phyloP scores from a whole-genome alignment of 75 land plant genomes.

The Selaginella moellendorffii region DNA sequence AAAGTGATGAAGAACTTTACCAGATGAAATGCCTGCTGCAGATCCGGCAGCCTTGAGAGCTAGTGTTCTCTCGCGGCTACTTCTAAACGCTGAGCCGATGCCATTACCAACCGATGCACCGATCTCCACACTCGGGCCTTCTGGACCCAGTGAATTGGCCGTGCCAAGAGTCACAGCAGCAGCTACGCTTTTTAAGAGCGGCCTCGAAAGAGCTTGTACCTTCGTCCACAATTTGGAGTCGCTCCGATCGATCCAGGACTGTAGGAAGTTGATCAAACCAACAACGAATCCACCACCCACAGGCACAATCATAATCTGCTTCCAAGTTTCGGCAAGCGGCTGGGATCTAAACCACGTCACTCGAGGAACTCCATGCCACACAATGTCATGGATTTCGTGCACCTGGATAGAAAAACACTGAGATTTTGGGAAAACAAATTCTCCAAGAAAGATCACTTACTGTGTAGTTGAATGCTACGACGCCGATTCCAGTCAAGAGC shows the following conservation, averaged over 20 bases:
- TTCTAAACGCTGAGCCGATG: conserved; percentile 35
- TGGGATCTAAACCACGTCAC: conserved; percentile 79
- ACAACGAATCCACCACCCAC: conserved; percentile 73
- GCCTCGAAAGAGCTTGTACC: conserved; percentile 27
- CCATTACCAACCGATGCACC: conserved; percentile 85
- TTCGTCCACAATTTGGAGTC: neutral
- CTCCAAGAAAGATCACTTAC: conserved; percentile 19
- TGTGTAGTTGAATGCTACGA: conserved; percentile 70
- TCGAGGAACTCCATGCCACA: conserved; percentile 76
- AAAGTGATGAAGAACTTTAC: conserved; percentile 18
- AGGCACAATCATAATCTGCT: conserved; percentile 48
- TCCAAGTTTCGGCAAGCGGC: conserved; percentile 48
- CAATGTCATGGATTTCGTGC: conserved; percentile 69
- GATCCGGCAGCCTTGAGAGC: conserved; percentile 86
- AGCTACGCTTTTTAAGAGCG: conserved; percentile 60
- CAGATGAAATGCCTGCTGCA: conserved; percentile 95
- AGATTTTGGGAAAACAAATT: no score
- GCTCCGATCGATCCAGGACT: conserved; percentile 14
- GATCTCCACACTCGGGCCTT: conserved; percentile 96
- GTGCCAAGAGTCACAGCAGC: conserved; percentile 92
- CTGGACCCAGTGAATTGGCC: conserved; percentile 92
- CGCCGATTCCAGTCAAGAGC: conserved; percentile 63
- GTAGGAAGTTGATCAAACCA: conserved; percentile 40
- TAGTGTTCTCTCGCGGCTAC: conserved; percentile 37
- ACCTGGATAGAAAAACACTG: conserved; percentile 35